A percentile compares a stretch with the other conserved stretches of the same genome.
These are phyloP conservation scores for Kodamaea kakaduensis DNA, from an alignment of 805 yeast genomes.

Conservation along the genomic window DNA sequence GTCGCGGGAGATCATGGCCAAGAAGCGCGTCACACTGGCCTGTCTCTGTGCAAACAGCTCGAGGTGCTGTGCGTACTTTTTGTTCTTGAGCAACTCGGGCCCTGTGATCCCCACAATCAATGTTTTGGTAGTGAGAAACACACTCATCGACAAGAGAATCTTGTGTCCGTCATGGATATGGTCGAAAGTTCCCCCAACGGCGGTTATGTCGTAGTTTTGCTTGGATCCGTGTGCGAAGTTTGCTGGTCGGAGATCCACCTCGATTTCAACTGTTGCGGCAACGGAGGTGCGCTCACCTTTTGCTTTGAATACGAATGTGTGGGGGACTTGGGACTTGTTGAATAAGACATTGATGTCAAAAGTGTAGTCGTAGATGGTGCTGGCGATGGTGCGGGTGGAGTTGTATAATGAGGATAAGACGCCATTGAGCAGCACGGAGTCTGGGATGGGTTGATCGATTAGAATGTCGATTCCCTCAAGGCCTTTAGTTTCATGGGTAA, in stretches of 20 bases:
- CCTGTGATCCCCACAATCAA: slow-evolving; percentile 87
- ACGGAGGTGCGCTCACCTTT: background rate
- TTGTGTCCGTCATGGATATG: slow-evolving; percentile 96
- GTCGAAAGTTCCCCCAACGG: slow-evolving; percentile 96
- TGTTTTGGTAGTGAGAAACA: slow-evolving; percentile 49
- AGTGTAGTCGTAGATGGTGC: slow-evolving; percentile 19
- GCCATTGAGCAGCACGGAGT: slow-evolving; percentile 23
- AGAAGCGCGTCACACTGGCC: slow-evolving; percentile 43
- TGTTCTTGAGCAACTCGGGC: slow-evolving; percentile 63
- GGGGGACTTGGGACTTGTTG: slow-evolving; percentile 13
- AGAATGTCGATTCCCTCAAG: slow-evolving; percentile 18
- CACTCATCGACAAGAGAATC: slow-evolving; percentile 69
- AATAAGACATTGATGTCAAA: slow-evolving; percentile 30
- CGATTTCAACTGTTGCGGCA: background rate
- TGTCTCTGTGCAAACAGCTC: slow-evolving; percentile 56
- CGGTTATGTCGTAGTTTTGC: slow-evolving; percentile 29
- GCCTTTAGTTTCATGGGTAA: slow-evolving; percentile 1
- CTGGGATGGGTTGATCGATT: slow-evolving; percentile 17
- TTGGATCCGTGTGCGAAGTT: background rate
- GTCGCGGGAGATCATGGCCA: slow-evolving; percentile 42
- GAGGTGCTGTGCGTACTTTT: slow-evolving; percentile 63
- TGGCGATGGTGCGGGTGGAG: slow-evolving; percentile 20
- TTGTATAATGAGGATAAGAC: slow-evolving; percentile 29
- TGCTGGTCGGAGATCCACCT: slow-evolving; percentile 2
- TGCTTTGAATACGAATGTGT: slow-evolving; percentile 1